Evolutionary conservation across 148 eudicot species (phyloP).

Genomic region (Vaccinium corymbosum): DNA sequence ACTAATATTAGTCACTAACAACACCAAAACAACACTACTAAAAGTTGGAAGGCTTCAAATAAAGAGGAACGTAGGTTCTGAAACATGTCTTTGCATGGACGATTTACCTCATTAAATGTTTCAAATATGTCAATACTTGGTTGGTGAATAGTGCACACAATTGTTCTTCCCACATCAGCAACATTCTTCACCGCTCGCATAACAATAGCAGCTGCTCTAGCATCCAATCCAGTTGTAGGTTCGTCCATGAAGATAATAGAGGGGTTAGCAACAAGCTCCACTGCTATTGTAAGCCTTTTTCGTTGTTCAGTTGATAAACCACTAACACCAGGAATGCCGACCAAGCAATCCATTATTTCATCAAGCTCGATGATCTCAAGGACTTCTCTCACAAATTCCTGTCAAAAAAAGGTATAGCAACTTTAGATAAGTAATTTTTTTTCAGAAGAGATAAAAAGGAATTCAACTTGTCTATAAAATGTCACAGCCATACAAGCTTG

Average conservation of each 20-base stretch:
- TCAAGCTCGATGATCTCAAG: slow-evolving; percentile 66
- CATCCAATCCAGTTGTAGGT: too few species aligned
- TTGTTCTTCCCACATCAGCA: too few species aligned
- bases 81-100: neutral
- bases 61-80: neutral
- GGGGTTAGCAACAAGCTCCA: too few species aligned
- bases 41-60: slow-evolving; percentile 2
- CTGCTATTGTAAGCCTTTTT: too few species aligned
- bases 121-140: slow-evolving; percentile 89
- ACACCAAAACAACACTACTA: neutral
- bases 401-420: neutral
- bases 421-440: neutral
- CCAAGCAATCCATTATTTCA: slow-evolving; percentile 57
- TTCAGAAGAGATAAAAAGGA: neutral
- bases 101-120: slow-evolving; percentile 72
- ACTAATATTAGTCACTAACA: neutral
- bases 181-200: too few species aligned
- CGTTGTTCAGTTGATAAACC: slow-evolving; percentile 79
- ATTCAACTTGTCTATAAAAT: neutral
- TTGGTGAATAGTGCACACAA: slow-evolving; percentile 74
- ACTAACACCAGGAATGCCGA: slow-evolving; percentile 57
- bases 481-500: slow-evolving; percentile 41
- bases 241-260: too few species aligned
- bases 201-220: too few species aligned
- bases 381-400: slow-evolving; percentile 76